These are phyloP conservation scores for Beauveria pseudobassiana DNA, from an alignment of 2,329 filamentous ascomycete species.

Conservation along the genomic window DNA sequence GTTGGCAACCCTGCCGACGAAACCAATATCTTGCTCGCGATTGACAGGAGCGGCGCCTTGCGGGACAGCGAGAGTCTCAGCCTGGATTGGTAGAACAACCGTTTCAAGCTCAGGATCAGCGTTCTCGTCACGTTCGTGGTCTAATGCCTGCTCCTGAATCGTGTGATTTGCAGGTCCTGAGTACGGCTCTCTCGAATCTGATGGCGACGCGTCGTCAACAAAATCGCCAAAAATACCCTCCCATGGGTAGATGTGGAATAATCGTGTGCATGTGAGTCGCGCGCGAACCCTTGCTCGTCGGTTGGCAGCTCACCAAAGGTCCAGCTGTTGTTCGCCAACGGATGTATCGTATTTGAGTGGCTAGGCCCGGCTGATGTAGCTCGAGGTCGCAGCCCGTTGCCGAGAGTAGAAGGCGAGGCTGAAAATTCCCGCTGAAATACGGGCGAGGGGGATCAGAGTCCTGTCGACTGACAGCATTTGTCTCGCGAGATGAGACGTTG, in stretches of 20 bases:
- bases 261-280: background rate
- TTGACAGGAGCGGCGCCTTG: slow-evolving; percentile 11
- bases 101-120: background rate
- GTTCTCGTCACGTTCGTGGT: background rate
- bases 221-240: background rate
- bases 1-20: slow-evolving; percentile 34
- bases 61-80: background rate
- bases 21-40: slow-evolving; percentile 7
- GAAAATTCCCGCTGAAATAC: slow-evolving; percentile 1
- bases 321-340: slow-evolving; percentile 55
- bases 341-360: slow-evolving; percentile 35
- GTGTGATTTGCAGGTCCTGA: background rate
- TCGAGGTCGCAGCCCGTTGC: slow-evolving; percentile 33
- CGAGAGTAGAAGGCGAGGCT: slow-evolving; percentile 1
- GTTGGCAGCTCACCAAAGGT: slow-evolving; percentile 39
- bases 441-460: background rate
- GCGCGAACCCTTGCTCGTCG: slow-evolving; percentile 2
- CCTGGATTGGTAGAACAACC: background rate
- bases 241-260: background rate
- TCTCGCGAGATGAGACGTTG: background rate
- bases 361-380: slow-evolving; percentile 51
- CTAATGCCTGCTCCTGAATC: background rate
- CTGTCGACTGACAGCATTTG: background rate
- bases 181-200: background rate
- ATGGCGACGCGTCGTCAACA: background rate